Percentiles rank a stretch among this genome's conserved stretches.
These are phyloP conservation scores for Rosa persica DNA, from an alignment of 306 rosid species.

Conservation along the genomic window DNA sequence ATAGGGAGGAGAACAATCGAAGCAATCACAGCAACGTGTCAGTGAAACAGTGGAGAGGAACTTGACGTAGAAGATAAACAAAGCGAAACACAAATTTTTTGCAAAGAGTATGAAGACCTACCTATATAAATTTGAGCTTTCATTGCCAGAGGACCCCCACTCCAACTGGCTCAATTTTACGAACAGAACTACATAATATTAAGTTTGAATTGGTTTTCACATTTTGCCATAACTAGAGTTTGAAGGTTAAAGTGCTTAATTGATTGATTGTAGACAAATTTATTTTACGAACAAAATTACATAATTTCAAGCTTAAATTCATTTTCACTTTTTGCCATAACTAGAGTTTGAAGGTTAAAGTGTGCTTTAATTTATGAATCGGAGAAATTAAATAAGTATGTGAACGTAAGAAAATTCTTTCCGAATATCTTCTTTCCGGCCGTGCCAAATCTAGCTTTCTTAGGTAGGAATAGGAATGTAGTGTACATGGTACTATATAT, in stretches of 20 bases:
- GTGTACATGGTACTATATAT: not conserved
- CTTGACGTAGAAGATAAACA: conserved; percentile 36
- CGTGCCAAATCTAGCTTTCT: not conserved
- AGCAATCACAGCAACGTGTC: conserved; percentile 37
- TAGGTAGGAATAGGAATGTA: not conserved
- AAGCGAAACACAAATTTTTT: conserved; percentile 22
- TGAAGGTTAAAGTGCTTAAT: not conserved
- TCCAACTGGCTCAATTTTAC: not conserved
- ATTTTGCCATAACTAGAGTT: not conserved
- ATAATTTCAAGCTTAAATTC: too few relatives aligned
- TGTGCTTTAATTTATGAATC: too few relatives aligned
- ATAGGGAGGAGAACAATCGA: conserved; percentile 44
- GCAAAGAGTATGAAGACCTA: not conserved
- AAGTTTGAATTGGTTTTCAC: not conserved
- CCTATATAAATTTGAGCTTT: not conserved
- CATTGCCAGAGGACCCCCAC: not conserved
- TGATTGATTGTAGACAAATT: not conserved
- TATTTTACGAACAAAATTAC: too few relatives aligned
- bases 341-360: too few relatives aligned
- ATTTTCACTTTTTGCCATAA: too few relatives aligned
- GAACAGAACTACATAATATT: not conserved
- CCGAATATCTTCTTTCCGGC: too few relatives aligned
- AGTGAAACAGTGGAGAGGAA: conserved; percentile 29
- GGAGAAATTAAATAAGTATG: not conserved
- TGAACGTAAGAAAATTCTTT: not conserved